Conservation (phyloP, 1,284 basidiomycete species). For the Malassezia sp. region DNA sequence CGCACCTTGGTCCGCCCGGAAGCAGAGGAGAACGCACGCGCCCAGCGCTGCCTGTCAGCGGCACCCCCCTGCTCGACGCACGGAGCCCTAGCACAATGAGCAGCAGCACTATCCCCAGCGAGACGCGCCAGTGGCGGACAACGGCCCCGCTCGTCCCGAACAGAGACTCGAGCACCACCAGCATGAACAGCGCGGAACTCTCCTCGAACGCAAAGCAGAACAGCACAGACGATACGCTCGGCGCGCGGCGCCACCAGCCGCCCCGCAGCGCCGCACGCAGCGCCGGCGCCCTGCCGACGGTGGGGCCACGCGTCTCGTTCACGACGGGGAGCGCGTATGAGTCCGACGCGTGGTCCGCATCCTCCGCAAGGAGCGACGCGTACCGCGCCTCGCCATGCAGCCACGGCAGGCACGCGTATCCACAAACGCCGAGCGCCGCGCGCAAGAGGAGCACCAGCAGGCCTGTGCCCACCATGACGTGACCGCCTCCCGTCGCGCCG, state of each 20-base stretch:
- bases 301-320: constrained; percentile 9
- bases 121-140: constrained; percentile 19
- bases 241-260: constrained; percentile 11
- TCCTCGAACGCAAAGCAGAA: constrained; percentile 39
- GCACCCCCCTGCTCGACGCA: constrained; percentile 14
- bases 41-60: constrained; percentile 24
- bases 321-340: constrained; percentile 19
- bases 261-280: constrained; percentile 11
- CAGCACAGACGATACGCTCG: constrained; percentile 22
- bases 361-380: constrained; percentile 27
- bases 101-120: constrained; percentile 17
- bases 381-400: constrained; percentile 35
- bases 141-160: constrained; percentile 9
- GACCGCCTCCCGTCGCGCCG: background rate
- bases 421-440: constrained; percentile 19
- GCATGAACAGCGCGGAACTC: constrained; percentile 26
- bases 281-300: constrained; percentile 15
- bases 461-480: constrained; percentile 1
- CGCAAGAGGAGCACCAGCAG: constrained; percentile 19
- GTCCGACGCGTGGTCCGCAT: constrained; percentile 1
- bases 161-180: constrained; percentile 34
- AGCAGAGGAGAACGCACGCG: constrained; percentile 31
- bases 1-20: constrained; percentile 24
- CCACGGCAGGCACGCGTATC: constrained; percentile 26
- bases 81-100: constrained; percentile 21